Base-by-base conservation (phyloP, 768 basidiomycete genomes). In the Erythrobasidium yunnanense region DNA sequence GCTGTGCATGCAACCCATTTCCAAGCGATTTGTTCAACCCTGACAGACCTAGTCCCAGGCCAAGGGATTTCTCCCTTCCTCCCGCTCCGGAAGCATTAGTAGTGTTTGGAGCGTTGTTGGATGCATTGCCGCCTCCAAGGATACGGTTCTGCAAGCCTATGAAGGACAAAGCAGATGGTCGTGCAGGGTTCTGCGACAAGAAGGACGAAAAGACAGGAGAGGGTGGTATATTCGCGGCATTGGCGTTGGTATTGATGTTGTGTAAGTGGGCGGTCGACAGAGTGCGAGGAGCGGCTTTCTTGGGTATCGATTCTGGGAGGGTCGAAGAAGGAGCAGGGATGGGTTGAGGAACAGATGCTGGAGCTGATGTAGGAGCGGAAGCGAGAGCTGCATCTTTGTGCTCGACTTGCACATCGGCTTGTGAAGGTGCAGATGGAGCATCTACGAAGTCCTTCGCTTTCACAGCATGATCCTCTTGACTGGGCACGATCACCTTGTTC, bases 171-270 rank as follows among this genome's bases (percentile, higher is more conserved):
- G 60, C 38, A 20, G 60, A 63, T 17, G 60, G n/a, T 6, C 60
- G 60, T 11, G 32, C 42, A 4, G 4, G 15, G 38, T 63, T 49
- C 17, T 58, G 34, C n/a, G 60, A 52, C 17, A 63, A 34, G 25
- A 63, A 63, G 60, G 47, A 50, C 3, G 47, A 50, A 38, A 63
- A 63, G 18, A 63, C 20, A 2, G 60, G 60, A 2, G 60, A 63
- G 5, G 60, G 47, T 15, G 60, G 60, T n/a, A 55, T 25, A 30
- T 11, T n/a, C 38, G 38, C 11, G 11, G 11, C 11, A n/a, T 42
- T 42, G 11, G 38, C 38, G 38, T n/a, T n/a, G n/a, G n/a, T n/a
- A n/a, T n/a, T n/a, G n/a, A 42, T 11, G 38, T 42, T 42, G 38
- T 42, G 38, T n/a, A n/a, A n/a, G n/a, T n/a, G n/a, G n/a, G n/a